Evolutionary conservation across 2,329 filamentous ascomycete species (phyloP), one percentile per base, ranked within the genome.

Genomic region (Chaetomium sp.): DNA sequence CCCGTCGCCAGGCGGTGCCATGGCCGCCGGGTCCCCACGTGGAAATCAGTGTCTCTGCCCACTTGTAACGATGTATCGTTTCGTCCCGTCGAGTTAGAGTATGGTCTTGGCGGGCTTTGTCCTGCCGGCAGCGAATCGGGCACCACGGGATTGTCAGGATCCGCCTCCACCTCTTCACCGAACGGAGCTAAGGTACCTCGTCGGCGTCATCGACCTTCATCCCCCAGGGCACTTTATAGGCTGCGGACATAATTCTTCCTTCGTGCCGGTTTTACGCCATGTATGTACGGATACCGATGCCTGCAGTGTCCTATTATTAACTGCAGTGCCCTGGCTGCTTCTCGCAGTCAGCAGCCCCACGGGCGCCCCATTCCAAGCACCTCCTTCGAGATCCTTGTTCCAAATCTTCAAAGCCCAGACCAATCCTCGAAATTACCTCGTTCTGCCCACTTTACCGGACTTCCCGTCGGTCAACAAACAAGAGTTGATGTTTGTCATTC

Each of bases 21-120:
- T 29, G 61, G 31, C 45, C 13, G 29, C 50, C 51, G 33, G 63
- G 57, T 64, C 53, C 50, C 63, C 63, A 64, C 63, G 63, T 64
- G 63, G 63, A 16, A 59, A 51, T 56, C 51, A 57, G 23, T 38
- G 21, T n/a, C 8, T n/a, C 12, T 42, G 47, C 57, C 62, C 56
- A 55, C 62, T 35, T 21, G 19, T 27, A 27, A 27, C 35, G 35
- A n/a, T n/a, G n/a, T n/a, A n/a, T n/a, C n/a, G n/a, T n/a, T 25
- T 47, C 35, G 35, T 27, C 55, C 62, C 49, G 56, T 35, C 49
- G 25, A n/a, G n/a, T 29, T 50, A 33, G 42, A 31, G 23, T 51
- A 21, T 27, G 31, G 12, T 9, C 21, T 29, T 25, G 25, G 45
- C 42, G 16, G 10, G 42, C 53, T 47, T 16, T 23, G 29, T 16